Base-by-base conservation (phyloP, 2,329 filamentous ascomycete genomes). In the Tympanopsis confertula region DNA sequence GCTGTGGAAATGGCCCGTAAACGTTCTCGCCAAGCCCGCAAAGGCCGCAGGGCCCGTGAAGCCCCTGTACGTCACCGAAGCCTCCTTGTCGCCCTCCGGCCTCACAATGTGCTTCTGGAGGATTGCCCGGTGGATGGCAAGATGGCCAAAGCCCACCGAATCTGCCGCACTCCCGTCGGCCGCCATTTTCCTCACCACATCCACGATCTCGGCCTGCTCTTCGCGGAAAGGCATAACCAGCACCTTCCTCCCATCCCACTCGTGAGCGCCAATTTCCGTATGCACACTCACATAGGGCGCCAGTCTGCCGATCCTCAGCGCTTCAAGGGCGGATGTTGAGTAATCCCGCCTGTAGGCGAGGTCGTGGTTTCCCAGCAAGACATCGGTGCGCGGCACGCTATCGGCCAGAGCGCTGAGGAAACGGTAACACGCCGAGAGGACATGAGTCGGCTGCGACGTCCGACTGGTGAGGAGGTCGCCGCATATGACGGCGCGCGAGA, bases 281-380 rank as follows among this genome's bases (percentile, higher is more conserved):
- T 56, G 51, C 15, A 54, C 38, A 28, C 50, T 43, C 13, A 54
- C 38, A 30, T 47, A 49, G 4, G 47, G 48, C 4, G 41, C 38
- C 13, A 56, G 17, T 3, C 49, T 49, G 18, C 32, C 35, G 13
- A 51, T 48, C 17, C 42, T 38, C 20, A 57, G 44, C 4, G 47
- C 50, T 29, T 56, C 53, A 24, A 57, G 45, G n/a, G 53, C 52
- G 1, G 52, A 48, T 4, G 50, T 54, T 37, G 42, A 29, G 33
- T 53, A 51, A 37, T 55, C 52, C 18, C 45, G 46, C 13, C 47
- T 45, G 42, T 55, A 53, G 17, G 53, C 52, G 13, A 57, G 45
- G 41, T 56, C 54, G 43, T 57, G 54, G 24, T 57, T 57, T 14
- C 54, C 54, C n/a, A 56, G 41, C n/a, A 57, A 41, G 33, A 57